Evolutionary conservation across 1,139 yeast species (phyloP), one percentile per base, ranked within the genome.

Genomic region (Nakaseomyces glabratus): DNA sequence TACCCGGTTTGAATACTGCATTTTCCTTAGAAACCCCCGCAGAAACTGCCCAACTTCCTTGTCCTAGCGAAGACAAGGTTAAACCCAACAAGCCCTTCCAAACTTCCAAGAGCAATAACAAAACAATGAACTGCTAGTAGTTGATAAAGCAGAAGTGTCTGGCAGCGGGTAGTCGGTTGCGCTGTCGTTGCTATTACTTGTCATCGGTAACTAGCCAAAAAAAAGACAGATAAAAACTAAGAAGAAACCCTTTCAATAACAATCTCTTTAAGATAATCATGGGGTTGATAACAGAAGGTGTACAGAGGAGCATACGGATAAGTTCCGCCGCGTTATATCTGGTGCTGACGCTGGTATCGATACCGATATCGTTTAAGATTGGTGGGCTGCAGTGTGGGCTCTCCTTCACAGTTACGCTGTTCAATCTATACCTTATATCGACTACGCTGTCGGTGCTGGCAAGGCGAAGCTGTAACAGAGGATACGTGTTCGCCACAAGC

Each of bases 281-380:
- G 30, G 18, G 30, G 13, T 16, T 20, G 2, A 16, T 46, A 22
- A 32, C 43, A 16, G 41, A 44, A 18, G 44, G 51, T 21, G 28
- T 54, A 13, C 29, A 40, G 20, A 49, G 44, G 37, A 42, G 49
- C 31, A 34, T 48, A 16, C 49, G 60, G 26, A 48, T 49, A 23
- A 33, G 71, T 16, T 63, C 76, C 38, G 73, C 82, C 2, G 59
- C 76, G 3, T 56, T 75, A 24, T 79, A 80, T 53, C 66, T 85
- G 37, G 61, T 74, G 11, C 70, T 85, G 34, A 75, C 85, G 15
- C 72, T 90, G 31, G 66, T 88, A 23, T 82, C 96, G 1, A 80
- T 90, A 12, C 97, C 97, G 4, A 68, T 90, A 43, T 85, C 96
- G n/a, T 90, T 90, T 60, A 95, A 88, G 53, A 80, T 85, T 21